Evolutionary conservation across 208 protist species (phyloP), one percentile per base, ranked within the genome.

Genomic region (Trypanosoma theileri): DNA sequence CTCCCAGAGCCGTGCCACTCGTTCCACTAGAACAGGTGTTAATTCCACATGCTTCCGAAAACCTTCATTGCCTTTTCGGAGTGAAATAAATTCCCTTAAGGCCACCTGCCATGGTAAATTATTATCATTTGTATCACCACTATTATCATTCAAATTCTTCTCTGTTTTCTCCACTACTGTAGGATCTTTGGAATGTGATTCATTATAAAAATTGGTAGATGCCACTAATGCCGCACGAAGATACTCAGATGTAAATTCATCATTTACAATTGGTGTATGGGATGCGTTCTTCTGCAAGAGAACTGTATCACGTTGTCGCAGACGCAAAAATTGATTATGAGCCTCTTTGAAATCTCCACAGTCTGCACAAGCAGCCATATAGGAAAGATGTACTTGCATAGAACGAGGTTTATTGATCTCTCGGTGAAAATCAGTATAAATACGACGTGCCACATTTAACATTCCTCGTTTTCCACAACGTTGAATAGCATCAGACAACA

Each of bases 221-320:
- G 82, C 74, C 10, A 75, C 69, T 16, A 91, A 64, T 22, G 79
- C 81, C 4, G 85, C 74, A 12, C 85, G 74, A 69, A 91, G 80
- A 62, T 91, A 91, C 71, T 86, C 76, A 4, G 79, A 81, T 13
- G 68, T 80, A 26, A 91, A 62, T 50, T 91, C 85, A 55, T 85
- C 79, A 26, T 53, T 86, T 40, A 91, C 77, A 19, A 86, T 72
- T 13, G 85, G 79, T 19, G 42, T 24, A 71, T 89, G 81, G 28
- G 42, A 28, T 3, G 26, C 10, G 41, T 81, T 73, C 42, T 79
- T 77, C 35, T 55, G 57, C 13, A 75, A 40, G 3, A 71, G 57
- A 8, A 35, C 55, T 12, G 58, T 45, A 73, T 91, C 85, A 46
- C 79, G 71, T 19, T 66, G 59, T 40, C 64, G 59, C 11, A 88